Evolutionary conservation across 2,329 filamentous ascomycete genomes (phyloP).

Genomic region (Cordyceps cicadae): DNA sequence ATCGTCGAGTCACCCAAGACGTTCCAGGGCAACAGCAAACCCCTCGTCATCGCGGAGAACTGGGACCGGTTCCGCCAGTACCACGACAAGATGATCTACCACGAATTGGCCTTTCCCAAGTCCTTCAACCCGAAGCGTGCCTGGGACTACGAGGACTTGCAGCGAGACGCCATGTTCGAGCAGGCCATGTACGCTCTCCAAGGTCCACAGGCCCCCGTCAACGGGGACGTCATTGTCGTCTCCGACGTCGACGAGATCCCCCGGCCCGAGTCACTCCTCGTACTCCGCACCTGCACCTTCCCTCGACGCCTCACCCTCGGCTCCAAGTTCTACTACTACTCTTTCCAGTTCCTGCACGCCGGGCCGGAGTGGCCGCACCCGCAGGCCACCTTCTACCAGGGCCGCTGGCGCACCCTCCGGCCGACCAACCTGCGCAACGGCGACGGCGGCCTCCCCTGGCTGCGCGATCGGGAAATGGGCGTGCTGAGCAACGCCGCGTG

Average conservation of each 20-base stretch:
- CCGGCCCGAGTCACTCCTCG: constrained; percentile 39
- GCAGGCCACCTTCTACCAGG: constrained; percentile 47
- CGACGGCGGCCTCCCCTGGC: constrained; percentile 31
- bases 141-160: constrained; percentile 45
- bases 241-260: constrained; percentile 55
- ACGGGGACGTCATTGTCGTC: constrained; percentile 49
- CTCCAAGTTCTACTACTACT: constrained; percentile 49
- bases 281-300: constrained; percentile 43
- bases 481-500: constrained; percentile 44
- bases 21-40: constrained; percentile 50
- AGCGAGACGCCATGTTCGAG: constrained; percentile 48
- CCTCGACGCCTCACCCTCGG: constrained; percentile 44
- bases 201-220: constrained; percentile 31
- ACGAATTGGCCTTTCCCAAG: constrained; percentile 39
- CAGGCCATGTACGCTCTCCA: constrained; percentile 45
- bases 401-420: constrained; percentile 34
- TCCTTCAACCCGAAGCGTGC: constrained; percentile 29
- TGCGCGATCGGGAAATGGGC: constrained; percentile 34
- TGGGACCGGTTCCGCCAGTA: constrained; percentile 44
- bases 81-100: constrained; percentile 53
- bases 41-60: constrained; percentile 43
- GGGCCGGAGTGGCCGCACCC: constrained; percentile 45
- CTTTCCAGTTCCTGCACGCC: constrained; percentile 41
- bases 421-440: constrained; percentile 46
- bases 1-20: constrained; percentile 51